Conservation (phyloP, 345 rosid genomes). For the Stellera chamaejasme region DNA sequence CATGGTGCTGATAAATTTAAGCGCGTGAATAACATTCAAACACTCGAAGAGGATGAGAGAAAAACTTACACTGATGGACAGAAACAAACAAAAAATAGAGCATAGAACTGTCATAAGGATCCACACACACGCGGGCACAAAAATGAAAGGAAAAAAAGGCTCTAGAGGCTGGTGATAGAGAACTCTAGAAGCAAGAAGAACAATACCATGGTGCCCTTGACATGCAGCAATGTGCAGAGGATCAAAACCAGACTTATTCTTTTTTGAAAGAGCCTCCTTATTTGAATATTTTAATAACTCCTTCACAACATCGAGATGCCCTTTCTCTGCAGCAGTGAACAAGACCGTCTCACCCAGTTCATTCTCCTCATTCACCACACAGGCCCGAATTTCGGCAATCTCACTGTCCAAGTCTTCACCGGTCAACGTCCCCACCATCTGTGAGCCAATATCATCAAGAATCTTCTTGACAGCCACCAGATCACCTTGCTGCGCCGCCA, state of each 20-base stretch:
- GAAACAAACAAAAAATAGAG: too few species aligned
- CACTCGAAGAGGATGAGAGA: too few species aligned
- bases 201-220: slow-evolving; percentile 86
- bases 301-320: slow-evolving; percentile 80
- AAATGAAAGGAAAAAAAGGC: too few species aligned
- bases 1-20: too few species aligned
- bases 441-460: slow-evolving; percentile 60
- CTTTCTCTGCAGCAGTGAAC: slow-evolving; percentile 85
- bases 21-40: too few species aligned
- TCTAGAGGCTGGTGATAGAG: too few species aligned
- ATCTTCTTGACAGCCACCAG: slow-evolving; percentile 64
- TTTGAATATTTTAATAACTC: slow-evolving; percentile 78
- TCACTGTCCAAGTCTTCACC: slow-evolving; percentile 70
- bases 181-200: slow-evolving; percentile 1
- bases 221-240: slow-evolving; percentile 83
- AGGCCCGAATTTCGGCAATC: slow-evolving; percentile 75
- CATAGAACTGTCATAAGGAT: too few species aligned
- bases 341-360: slow-evolving; percentile 89
- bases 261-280: slow-evolving; percentile 65
- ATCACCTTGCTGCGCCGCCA: slow-evolving; percentile 87
- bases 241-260: slow-evolving; percentile 72
- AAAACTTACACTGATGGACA: too few species aligned
- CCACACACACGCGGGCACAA: too few species aligned
- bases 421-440: slow-evolving; percentile 56
- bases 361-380: slow-evolving; percentile 84